Percentiles rank a stretch among this genome's conserved stretches.
phyloP scores from a whole-genome alignment of 108 stramenopile species.

The Mediolabrus comicus region DNA sequence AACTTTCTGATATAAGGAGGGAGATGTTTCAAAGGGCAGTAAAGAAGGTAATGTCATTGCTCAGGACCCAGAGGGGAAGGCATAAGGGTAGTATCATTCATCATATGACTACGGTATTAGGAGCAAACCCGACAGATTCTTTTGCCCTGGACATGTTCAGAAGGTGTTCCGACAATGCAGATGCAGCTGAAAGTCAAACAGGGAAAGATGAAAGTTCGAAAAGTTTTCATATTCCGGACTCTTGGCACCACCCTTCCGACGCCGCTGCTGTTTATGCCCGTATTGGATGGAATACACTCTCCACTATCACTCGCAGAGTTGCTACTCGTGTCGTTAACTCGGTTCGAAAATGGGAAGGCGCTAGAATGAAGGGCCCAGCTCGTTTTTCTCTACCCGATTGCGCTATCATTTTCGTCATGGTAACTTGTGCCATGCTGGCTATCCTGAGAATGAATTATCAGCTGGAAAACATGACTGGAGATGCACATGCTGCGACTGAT shows the following conservation, averaged over 20 bases:
- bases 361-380: constrained; percentile 5
- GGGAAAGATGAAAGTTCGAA: neutral
- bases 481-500: neutral
- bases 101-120: neutral
- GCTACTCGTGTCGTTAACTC: neutral
- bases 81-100: neutral
- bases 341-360: constrained; percentile 12
- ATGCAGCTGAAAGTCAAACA: neutral
- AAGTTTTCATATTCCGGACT: neutral
- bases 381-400: neutral
- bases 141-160: neutral
- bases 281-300: neutral
- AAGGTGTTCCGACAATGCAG: neutral
- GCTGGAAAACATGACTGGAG: neutral
- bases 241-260: neutral
- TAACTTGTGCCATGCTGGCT: neutral
- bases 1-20: neutral
- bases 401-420: neutral
- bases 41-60: neutral
- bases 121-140: neutral
- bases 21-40: constrained; percentile 8
- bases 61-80: neutral
- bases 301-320: neutral
- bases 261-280: neutral
- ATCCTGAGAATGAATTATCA: neutral